phyloP scores from a whole-genome alignment of 2,329 filamentous ascomycete species.

The Exserohilum rostratum region DNA sequence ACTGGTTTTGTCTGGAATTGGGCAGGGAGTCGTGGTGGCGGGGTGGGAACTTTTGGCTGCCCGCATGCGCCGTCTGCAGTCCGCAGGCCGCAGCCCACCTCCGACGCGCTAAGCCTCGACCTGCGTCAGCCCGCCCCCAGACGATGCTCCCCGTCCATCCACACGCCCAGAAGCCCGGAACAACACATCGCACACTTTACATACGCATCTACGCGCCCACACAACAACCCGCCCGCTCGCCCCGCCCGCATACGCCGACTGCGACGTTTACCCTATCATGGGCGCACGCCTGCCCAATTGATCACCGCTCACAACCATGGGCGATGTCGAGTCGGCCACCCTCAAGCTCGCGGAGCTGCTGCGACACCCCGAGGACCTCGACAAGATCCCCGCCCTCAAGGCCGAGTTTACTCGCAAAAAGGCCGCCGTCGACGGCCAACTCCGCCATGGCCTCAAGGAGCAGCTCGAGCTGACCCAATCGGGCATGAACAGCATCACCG shows the following conservation, averaged over 20 bases:
- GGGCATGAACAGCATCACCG: constrained; percentile 85
- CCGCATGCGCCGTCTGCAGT: no score
- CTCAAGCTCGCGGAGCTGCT: constrained; percentile 91
- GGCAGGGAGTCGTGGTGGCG: constrained; percentile 2
- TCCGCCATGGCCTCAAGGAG: constrained; percentile 84
- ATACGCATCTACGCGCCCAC: background rate
- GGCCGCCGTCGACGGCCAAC: constrained; percentile 84
- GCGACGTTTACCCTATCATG: constrained; percentile 21
- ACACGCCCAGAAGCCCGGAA: constrained; percentile 9
- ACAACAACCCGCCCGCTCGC: background rate
- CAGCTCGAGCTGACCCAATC: constrained; percentile 94
- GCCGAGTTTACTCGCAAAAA: constrained; percentile 95
- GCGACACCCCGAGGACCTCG: constrained; percentile 93
- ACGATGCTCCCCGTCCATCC: constrained; percentile 9
- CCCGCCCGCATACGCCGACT: constrained; percentile 8
- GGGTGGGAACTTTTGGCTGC: constrained; percentile 17
- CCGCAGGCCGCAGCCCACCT: constrained; percentile 15
- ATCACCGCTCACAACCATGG: constrained; percentile 55
- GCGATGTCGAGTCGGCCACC: constrained; percentile 64
- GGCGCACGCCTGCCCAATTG: constrained; percentile 17
- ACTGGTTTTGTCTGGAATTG: constrained; percentile 6
- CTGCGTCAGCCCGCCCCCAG: constrained; percentile 1
- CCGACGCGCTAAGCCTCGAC: constrained; percentile 15
- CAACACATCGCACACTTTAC: constrained; percentile 8
- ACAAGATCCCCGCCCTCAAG: constrained; percentile 90